Evolutionary conservation across 352 stramenopile genomes (phyloP), one percentile per base, ranked within the genome.

Genomic region (Pythium inflatum): DNA sequence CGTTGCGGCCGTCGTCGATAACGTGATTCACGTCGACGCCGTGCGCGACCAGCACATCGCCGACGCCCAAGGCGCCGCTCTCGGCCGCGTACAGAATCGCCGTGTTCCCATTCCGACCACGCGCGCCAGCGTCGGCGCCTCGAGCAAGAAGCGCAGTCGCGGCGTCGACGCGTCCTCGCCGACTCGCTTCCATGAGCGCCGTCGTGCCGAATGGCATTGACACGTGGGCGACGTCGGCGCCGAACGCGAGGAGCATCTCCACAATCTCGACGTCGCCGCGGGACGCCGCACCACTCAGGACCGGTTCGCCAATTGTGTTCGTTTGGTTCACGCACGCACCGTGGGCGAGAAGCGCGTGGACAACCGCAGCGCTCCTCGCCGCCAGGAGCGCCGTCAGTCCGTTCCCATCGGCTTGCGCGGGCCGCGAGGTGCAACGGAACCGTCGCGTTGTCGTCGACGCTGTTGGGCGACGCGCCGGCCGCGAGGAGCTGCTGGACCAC

Each of bases 1-100:
- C 36, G n/a, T 34, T 53, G 2, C 16, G 4, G 5, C 27, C 41
- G 27, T 40, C 1, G 2, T 22, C 1, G 6, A 18, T 36, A 18
- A 20, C 9, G 28, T 55, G 41, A 8, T 55, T 36, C 27, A 64
- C 40, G 9, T 64, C 41, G 8, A 28, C 57, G n/a, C 57, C 57
- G 14, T 30, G 31, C 41, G 40, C 41, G 27, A 64, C 22, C 41
- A 64, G 20, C 5, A 53, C 24, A 16, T 11, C n/a, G 45, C n/a
- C n/a, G n/a, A n/a, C n/a, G n/a, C n/a, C n/a, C n/a, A n/a, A n/a
- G n/a, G n/a, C n/a, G n/a, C n/a, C n/a, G n/a, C n/a, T n/a, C n/a
- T n/a, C n/a, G n/a, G n/a, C n/a, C n/a, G n/a, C n/a, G n/a, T n/a
- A n/a, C n/a, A n/a, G n/a, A n/a, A 51, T 24, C 45, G 30, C 14